These are phyloP conservation scores for Blastomyces parvus DNA, from an alignment of 2,329 filamentous ascomycete species.

Conservation along the genomic window DNA sequence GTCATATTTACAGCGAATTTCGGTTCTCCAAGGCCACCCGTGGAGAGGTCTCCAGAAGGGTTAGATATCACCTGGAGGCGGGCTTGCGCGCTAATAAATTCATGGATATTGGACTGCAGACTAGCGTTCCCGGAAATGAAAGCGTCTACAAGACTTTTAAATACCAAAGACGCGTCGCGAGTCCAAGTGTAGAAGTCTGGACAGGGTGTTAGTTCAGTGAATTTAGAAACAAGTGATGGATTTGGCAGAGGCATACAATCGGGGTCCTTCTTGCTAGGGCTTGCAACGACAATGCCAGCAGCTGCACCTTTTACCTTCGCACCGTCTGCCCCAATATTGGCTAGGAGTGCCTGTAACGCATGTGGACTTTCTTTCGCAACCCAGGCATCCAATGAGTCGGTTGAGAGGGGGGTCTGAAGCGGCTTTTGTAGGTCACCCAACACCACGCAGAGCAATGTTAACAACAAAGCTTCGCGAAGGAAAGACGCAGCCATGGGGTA, in stretches of 20 bases:
- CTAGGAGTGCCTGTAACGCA: conserved; percentile 46
- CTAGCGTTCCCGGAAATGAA: conserved; percentile 52
- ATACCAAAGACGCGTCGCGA: conserved; percentile 61
- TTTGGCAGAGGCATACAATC: conserved; percentile 41
- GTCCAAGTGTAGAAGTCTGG: conserved; percentile 72
- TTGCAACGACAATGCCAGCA: conserved; percentile 47
- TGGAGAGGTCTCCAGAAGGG: conserved; percentile 50
- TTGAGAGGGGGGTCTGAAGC: conserved; percentile 2
- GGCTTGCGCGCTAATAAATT: conserved; percentile 59
- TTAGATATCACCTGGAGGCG: conserved; percentile 56
- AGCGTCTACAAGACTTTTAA: conserved; percentile 60
- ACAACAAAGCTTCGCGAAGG: background rate
- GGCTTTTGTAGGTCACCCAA: conserved; percentile 1
- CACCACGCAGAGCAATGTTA: background rate
- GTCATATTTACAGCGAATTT: conserved; percentile 59
- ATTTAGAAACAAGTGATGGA: background rate
- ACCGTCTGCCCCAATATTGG: conserved; percentile 48
- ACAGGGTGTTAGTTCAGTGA: background rate
- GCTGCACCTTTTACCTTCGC: conserved; percentile 40
- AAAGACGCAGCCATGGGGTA: background rate
- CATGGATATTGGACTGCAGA: conserved; percentile 53
- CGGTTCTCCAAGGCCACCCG: conserved; percentile 55
- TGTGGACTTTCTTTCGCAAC: conserved; percentile 39
- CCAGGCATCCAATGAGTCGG: conserved; percentile 12
- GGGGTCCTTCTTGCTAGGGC: conserved; percentile 46